Conservation (phyloP, 179 eudicot species). For the Patellifolia procumbens region DNA sequence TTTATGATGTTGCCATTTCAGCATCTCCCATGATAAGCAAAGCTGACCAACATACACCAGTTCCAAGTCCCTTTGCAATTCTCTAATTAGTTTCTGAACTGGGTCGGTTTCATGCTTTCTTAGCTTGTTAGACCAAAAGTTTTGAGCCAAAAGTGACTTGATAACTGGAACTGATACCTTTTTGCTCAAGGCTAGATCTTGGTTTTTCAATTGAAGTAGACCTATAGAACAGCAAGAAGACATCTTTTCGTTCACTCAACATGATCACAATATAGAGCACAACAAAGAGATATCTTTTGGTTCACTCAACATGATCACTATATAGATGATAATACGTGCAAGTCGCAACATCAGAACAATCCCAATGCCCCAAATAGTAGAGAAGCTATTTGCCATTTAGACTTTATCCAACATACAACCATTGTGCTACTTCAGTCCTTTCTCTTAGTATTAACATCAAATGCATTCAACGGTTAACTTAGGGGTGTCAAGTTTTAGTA, state of each 20-base stretch:
- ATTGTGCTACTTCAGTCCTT: neutral
- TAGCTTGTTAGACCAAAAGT: conserved; percentile 51
- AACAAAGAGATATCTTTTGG: too few relatives aligned
- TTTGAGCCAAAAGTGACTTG: conserved; percentile 45
- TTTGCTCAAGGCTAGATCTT: conserved; percentile 42
- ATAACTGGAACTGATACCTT: conserved; percentile 44
- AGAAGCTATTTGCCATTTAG: neutral
- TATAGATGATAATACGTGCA: too few relatives aligned
- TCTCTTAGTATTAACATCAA: neutral
- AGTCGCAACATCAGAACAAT: neutral
- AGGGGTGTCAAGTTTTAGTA: neutral
- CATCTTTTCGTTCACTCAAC: neutral
- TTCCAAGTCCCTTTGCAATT: conserved; percentile 64
- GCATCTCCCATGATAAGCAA: conserved; percentile 88
- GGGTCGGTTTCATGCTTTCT: conserved; percentile 62
- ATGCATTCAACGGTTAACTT: neutral
- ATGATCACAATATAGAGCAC: neutral
- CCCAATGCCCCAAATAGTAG: neutral
- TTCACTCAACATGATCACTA: too few relatives aligned
- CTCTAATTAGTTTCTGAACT: conserved; percentile 46
- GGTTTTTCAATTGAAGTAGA: conserved; percentile 66
- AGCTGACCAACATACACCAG: conserved; percentile 70
- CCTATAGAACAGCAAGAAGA: conserved; percentile 35
- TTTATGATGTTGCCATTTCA: conserved; percentile 68
- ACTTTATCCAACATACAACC: neutral